Conservation (phyloP, 179 eudicot genomes). For the Beta lomatogona region DNA sequence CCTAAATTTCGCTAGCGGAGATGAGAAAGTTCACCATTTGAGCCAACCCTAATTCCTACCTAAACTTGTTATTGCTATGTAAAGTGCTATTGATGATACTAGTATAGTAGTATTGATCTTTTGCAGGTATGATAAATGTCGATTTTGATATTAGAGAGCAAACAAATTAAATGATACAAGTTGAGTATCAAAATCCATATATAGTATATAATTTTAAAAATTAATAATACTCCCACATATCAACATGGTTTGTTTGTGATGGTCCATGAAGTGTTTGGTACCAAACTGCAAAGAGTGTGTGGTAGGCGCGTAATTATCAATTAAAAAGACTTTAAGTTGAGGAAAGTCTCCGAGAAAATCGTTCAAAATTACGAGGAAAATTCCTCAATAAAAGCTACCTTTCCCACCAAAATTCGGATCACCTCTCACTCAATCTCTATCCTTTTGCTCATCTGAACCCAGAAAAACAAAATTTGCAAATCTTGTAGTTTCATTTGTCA, state of each 20-base stretch:
- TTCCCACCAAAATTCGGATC: slow-evolving; percentile 38
- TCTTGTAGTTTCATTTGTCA: neutral
- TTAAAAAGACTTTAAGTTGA: neutral
- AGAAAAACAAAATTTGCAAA: neutral
- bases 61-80: too few relatives aligned
- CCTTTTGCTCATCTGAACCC: neutral
- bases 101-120: too few relatives aligned
- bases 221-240: neutral
- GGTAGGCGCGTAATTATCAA: neutral
- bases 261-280: neutral
- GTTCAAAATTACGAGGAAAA: slow-evolving; percentile 10
- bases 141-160: too few relatives aligned
- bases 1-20: too few relatives aligned
- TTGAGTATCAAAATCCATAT: too few relatives aligned
- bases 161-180: too few relatives aligned
- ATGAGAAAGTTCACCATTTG: too few relatives aligned
- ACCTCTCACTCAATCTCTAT: slow-evolving; percentile 21
- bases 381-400: neutral
- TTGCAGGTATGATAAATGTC: too few relatives aligned
- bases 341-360: slow-evolving; percentile 13
- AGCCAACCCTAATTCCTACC: too few relatives aligned
- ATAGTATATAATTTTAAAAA: neutral
- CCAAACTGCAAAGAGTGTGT: neutral
- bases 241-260: neutral
- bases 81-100: too few relatives aligned